Evolutionary conservation across 768 basidiomycete species (phyloP), one percentile per base, ranked within the genome.

Genomic region (Pleurotus djamor): DNA sequence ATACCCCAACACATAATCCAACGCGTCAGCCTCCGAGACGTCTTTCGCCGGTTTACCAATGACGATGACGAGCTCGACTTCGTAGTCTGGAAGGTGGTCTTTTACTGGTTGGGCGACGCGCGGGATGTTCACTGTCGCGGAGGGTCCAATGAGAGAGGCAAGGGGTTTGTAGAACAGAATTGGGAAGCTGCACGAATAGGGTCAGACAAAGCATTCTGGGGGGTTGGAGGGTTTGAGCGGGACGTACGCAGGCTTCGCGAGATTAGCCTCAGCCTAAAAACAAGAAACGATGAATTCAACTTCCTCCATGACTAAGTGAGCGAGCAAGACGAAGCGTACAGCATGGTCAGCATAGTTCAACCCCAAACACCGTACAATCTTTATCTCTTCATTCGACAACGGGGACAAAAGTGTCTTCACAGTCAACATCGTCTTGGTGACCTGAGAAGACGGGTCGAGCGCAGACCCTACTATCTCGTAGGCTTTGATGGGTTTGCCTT

Each of bases 341-440:
- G 92, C 92, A 74, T 93, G 91, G 65, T 92, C 91, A n/a, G 82
- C 81, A 67, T 94, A 94, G 69, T 94, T 94, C 50, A 94, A 73
- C 0, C 91, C 91, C 10, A 94, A 72, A 71, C 90, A 92, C 9
- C 91, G 82, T 32, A 91, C 89, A 2, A 87, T 72, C 61, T 83
- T 84, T 62, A 92, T 77, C 66, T 91, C 79, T 61, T 87, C 83
- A 44, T 81, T 75, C 7, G 88, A 79, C 28, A 94, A 77, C 9
- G 91, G 91, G 2, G 84, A 75, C 14, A 94, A 79, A 38, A 94
- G 82, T 44, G 82, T 76, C 68, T 86, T 82, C 44, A 92, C 90
- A 3, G 90, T 92, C 47, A 93, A 74, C 0, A 88, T 69, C 17
- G 76, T 84, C 59, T 74, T 74, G 13, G 88, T 83, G 17, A 94